Evolutionary conservation across 306 rosid genomes (phyloP), one percentile per base, ranked within the genome.

Genomic region (Parietaria judaica): DNA sequence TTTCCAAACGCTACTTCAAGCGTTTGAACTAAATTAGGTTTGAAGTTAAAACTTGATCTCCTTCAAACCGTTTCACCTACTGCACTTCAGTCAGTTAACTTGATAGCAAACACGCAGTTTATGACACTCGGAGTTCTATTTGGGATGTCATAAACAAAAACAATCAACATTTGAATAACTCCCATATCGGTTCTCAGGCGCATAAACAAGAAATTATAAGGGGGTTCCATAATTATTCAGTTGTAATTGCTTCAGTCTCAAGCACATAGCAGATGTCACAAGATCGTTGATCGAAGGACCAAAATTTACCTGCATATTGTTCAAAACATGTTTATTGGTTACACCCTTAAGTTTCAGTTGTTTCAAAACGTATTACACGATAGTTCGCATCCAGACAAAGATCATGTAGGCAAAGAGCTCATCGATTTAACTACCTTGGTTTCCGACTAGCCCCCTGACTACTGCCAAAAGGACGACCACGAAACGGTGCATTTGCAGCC

Each of bases 401-500:
- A 35, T 4, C 10, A 37, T 13, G 36, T 48, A 36, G 1, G 31
- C 47, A 47, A 31, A 5, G 9, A 36, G 36, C 11, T 17, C 37
- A 14, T 2, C 15, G 34, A 11, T 11, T 54, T 7, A 6, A 36
- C 61, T 80, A 92, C 99, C 99, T 88, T 86, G 90, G 39, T 83
- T 79, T 94, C 94, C 86, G 83, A 82, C 70, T 82, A 69, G 87
- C 75, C 46, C 53, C 56, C 82, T 74, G 72, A 74, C 71, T 82
- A 17, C 23, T 77, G 44, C 72, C 73, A 56, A 84, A 76, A 72
- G 60, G 68, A 71, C 79, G 78, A 61, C 66, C 72, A 56, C 70
- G 84, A 43, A 74, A 51, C n/a, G 97, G 87, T 70, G 80, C 90
- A 77, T 57, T 67, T 56, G 79, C 86, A 76, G 84, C 90, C 81